These are phyloP conservation scores for Zanthoxylum bungeanum DNA, from an alignment of 345 rosid species.

Conservation along the genomic window DNA sequence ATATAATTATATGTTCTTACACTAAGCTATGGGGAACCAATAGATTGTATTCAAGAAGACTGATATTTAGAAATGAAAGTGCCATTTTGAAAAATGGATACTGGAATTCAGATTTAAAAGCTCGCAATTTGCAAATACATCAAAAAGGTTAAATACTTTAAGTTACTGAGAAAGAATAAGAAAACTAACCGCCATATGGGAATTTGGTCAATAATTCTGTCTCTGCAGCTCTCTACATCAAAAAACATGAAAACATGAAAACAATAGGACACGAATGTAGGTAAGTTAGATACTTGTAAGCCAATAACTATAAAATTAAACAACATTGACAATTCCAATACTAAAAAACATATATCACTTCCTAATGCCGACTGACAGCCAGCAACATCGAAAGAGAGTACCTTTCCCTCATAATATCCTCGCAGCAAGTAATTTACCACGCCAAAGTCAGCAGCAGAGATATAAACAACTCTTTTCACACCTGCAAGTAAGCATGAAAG, in stretches of 20 bases:
- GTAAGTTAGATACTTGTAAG: slow-evolving; percentile 1
- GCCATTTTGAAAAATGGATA: not conserved
- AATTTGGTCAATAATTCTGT: slow-evolving; percentile 85
- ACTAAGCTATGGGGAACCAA: not conserved
- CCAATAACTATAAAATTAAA: not conserved
- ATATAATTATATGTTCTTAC: not conserved
- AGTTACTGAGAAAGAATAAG: not conserved
- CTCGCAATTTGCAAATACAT: not conserved
- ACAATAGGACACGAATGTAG: not conserved
- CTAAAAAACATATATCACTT: not conserved
- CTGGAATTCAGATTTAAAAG: not conserved
- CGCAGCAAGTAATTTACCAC: slow-evolving; percentile 64
- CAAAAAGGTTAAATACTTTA: not conserved
- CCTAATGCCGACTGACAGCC: not conserved
- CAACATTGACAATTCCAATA: not conserved
- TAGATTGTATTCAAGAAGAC: not conserved
- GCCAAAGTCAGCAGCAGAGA: slow-evolving; percentile 95
- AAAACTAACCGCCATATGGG: slow-evolving; percentile 76
- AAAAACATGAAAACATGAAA: slow-evolving; percentile 20
- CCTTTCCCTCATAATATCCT: slow-evolving; percentile 98
- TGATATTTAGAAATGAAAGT: not conserved
- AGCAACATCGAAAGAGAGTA: slow-evolving; percentile 13
- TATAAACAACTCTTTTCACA: slow-evolving; percentile 80
- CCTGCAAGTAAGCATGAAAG: slow-evolving; percentile 35
- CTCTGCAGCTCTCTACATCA: slow-evolving; percentile 83